A percentile compares a stretch with the other conserved stretches of the same genome.
Evolutionary conservation across 345 rosid species (phyloP).

Genomic region (Melaleuca alternifolia): DNA sequence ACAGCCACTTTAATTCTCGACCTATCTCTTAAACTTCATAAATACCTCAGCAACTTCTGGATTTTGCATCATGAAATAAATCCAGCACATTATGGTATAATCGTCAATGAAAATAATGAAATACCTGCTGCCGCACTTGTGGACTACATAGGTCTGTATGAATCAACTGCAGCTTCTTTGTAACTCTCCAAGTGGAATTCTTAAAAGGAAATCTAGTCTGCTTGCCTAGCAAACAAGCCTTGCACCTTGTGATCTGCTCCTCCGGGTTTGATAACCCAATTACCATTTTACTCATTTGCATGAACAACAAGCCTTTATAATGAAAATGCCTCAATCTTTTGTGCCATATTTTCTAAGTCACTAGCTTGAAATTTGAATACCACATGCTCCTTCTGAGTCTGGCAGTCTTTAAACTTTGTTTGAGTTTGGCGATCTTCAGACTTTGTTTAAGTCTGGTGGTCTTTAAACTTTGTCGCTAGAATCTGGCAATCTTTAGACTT

Average conservation of each 20-base stretch:
- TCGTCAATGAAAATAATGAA: no score
- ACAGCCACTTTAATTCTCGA: neutral
- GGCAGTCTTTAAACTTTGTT: neutral
- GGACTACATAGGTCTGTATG: neutral
- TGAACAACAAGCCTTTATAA: neutral
- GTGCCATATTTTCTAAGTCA: no score
- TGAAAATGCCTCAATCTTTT: no score
- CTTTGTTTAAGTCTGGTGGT: no score
- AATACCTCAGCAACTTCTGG: neutral
- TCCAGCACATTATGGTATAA: no score
- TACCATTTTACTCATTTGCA: conserved; percentile 24
- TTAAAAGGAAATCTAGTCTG: neutral
- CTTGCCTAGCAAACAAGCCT: neutral
- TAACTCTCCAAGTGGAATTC: neutral
- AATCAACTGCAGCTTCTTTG: neutral
- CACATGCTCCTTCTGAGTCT: no score
- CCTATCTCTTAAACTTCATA: neutral
- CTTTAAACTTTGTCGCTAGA: neutral
- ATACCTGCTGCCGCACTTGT: no score
- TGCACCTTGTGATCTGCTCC: conserved; percentile 4
- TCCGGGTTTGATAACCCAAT: conserved; percentile 32
- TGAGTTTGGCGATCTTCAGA: neutral
- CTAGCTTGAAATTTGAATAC: no score
- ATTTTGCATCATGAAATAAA: neutral
- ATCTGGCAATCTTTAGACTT: neutral